These are phyloP conservation scores for Cinnamomum chago DNA, from an alignment of 164 flowering plant species.

Conservation along the genomic window DNA sequence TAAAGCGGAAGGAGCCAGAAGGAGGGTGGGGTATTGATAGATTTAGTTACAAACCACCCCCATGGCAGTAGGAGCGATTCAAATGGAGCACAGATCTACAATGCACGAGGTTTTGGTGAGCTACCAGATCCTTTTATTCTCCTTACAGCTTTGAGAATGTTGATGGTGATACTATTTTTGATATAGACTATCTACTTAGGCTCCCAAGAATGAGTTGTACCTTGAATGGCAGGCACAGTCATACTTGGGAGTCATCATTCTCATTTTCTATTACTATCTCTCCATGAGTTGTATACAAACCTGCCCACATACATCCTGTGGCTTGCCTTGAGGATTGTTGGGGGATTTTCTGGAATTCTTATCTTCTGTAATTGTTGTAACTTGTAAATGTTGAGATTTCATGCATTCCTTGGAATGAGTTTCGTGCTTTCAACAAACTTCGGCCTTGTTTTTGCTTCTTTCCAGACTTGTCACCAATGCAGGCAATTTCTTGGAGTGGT, in stretches of 20 bases:
- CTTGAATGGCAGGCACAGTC: constrained; percentile 15
- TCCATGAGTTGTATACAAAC: constrained; percentile 1
- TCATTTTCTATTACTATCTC: not conserved
- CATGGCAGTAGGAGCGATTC: constrained; percentile 45
- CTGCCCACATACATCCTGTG: constrained; percentile 1
- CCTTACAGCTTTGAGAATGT: not conserved
- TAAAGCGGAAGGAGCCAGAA: constrained; percentile 53
- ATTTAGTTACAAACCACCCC: constrained; percentile 40
- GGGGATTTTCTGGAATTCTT: not conserved
- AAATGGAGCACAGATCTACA: not conserved
- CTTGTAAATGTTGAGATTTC: constrained; percentile 15
- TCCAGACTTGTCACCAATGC: not conserved
- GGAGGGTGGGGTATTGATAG: constrained; percentile 58
- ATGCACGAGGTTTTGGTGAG: constrained; percentile 23
- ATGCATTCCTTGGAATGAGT: not conserved
- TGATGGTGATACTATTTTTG: not conserved
- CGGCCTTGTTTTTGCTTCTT: not conserved
- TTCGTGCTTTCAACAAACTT: not conserved
- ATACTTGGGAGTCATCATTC: not conserved
- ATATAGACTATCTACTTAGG: not conserved
- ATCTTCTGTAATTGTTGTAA: constrained; percentile 13
- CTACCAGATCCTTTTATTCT: constrained; percentile 4
- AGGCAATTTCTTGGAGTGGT: not conserved
- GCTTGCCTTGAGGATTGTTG: constrained; percentile 4
- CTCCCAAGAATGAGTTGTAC: constrained; percentile 1